These are phyloP conservation scores for Leishmania tropica DNA, from an alignment of 208 protist species.

Conservation along the genomic window DNA sequence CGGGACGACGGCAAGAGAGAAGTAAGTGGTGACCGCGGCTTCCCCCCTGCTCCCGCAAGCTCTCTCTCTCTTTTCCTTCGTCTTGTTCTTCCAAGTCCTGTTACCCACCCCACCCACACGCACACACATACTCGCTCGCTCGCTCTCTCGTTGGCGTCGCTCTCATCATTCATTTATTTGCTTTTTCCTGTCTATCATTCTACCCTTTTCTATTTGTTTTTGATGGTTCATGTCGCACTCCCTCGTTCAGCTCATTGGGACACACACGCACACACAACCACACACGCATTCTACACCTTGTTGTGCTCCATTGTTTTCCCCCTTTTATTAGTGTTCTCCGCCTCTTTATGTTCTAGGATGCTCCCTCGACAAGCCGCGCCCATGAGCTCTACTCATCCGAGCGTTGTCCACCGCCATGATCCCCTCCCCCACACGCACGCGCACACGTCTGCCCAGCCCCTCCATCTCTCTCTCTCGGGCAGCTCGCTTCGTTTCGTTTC, in stretches of 20 bases:
- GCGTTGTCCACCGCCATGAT: not conserved
- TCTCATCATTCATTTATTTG: no score
- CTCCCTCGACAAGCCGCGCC: not conserved
- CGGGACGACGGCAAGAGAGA: not conserved
- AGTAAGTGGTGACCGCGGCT: not conserved
- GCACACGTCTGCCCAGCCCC: not conserved
- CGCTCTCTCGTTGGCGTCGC: not conserved
- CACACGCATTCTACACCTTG: not conserved
- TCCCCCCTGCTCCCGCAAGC: not conserved
- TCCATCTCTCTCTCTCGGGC: not conserved
- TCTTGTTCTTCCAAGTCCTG: not conserved
- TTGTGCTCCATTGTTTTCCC: slow-evolving; percentile 1
- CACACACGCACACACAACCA: not conserved
- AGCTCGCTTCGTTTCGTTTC: not conserved
- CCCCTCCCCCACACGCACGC: not conserved
- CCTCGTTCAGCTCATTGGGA: not conserved
- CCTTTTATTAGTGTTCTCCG: not conserved
- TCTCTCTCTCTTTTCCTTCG: not conserved
- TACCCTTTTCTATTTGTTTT: not conserved
- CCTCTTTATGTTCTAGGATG: not conserved
- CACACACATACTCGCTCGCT: not conserved
- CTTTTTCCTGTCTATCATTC: not conserved
- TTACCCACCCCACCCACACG: not conserved
- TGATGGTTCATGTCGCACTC: no score
- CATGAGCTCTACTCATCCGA: not conserved